Evolutionary conservation across 805 yeast species (phyloP), one percentile per base, ranked within the genome.

Genomic region (Komagataella pseudopastoris): DNA sequence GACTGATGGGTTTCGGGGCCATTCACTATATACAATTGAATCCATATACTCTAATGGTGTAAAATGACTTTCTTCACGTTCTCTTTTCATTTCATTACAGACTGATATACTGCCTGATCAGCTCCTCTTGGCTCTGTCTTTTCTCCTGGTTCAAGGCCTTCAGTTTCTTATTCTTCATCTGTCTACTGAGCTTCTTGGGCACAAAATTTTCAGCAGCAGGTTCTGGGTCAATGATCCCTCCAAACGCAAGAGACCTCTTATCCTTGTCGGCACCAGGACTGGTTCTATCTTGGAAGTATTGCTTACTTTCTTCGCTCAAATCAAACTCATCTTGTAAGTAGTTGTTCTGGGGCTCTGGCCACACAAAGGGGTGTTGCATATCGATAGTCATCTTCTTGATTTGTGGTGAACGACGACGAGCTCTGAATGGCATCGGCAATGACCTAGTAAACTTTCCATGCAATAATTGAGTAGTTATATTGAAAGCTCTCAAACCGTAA

Each of bases 351-450:
- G 72, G 76, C 44, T 77, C 83, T 3, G 99, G 99, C 96, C 97
- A 93, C 48, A 93, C 76, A 63, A 93, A 93, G 22, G 99, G 99
- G 57, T 91, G 88, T 53, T 81, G 82, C 91, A 93, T 85, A 59
- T 90, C 98, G 50, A 93, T 85, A 20, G 96, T 91, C 98, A 93
- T 93, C 68, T 89, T 90, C 72, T 93, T 93, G 57, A 79, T 77
- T 69, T 88, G 96, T 1, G 90, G 81, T 6, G 74, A 71, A 68
- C 96, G 78, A 69, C 76, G 80, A 63, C 96, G 81, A 16, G 88
- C 83, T 54, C 76, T 67, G 47, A 74, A 72, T 16, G 75, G 73
- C 58, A 74, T 74, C 51, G 81, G 82, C 54, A 69, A 59, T 18
- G 72, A 61, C 61, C 90, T 75, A 4, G 71, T 68, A 68, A 77